Percentiles rank a stretch among this genome's conserved stretches.
These are phyloP conservation scores for Hippophae gyantsensis DNA, from an alignment of 306 rosid genomes.

Conservation along the genomic window DNA sequence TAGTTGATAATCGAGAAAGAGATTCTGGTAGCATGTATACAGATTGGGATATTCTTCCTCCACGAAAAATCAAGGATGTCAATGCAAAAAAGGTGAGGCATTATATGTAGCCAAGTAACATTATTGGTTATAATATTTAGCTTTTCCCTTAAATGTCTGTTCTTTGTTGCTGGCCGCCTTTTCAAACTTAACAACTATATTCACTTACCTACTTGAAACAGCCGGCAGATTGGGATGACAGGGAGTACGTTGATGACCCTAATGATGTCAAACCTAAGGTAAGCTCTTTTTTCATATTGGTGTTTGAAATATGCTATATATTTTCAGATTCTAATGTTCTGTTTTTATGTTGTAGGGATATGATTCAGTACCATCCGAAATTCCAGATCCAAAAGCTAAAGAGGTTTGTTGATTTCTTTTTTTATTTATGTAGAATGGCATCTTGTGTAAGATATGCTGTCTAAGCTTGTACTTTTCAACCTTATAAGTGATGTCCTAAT, in stretches of 20 bases:
- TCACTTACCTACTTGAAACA: slow-evolving; percentile 21
- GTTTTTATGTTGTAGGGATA: slow-evolving; percentile 47
- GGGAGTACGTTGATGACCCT: slow-evolving; percentile 61
- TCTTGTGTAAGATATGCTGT: slow-evolving; percentile 2
- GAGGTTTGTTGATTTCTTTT: slow-evolving; percentile 38
- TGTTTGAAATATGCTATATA: background rate
- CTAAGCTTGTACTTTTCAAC: background rate
- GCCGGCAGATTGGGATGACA: slow-evolving; percentile 90
- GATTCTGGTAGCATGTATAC: slow-evolving; percentile 84
- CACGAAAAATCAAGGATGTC: slow-evolving; percentile 65
- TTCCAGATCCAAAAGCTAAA: slow-evolving; percentile 74
- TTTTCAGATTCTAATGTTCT: background rate
- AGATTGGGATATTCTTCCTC: slow-evolving; percentile 95
- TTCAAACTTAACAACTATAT: background rate
- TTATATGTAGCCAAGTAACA: slow-evolving; percentile 14
- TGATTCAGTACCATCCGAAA: slow-evolving; percentile 58
- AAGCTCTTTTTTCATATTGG: slow-evolving; percentile 6
- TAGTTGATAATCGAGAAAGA: slow-evolving; percentile 81
- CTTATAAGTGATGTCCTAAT: too few species aligned
- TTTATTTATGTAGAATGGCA: slow-evolving; percentile 3
- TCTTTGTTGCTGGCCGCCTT: slow-evolving; percentile 6
- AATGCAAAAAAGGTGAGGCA: slow-evolving; percentile 38
- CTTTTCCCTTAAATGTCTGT: slow-evolving; percentile 1
- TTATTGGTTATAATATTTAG: background rate
- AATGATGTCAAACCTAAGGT: slow-evolving; percentile 68